Percentiles rank a stretch among this genome's conserved stretches.
Conservation (phyloP, 805 yeast genomes). For the Yamadazyma laniorum region DNA sequence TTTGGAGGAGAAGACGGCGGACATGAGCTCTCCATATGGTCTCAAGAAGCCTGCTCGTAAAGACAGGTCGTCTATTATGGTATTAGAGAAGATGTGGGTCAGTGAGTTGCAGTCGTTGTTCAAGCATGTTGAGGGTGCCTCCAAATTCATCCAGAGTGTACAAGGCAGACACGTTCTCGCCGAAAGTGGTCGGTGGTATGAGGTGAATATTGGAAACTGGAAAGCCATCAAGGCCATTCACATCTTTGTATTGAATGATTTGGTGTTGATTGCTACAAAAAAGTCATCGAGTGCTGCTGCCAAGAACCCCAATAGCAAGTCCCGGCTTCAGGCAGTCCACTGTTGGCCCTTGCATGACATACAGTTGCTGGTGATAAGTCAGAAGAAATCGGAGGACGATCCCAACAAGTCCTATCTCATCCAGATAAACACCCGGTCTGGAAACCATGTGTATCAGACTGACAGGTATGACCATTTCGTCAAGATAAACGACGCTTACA, state of each 20-base stretch:
- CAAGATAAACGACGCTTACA: constrained; percentile 52
- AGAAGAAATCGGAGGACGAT: constrained; percentile 24
- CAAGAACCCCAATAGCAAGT: constrained; percentile 26
- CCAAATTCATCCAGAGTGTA: constrained; percentile 66
- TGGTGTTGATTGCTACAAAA: constrained; percentile 69
- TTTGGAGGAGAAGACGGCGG: constrained; percentile 31
- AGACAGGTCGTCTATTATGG: constrained; percentile 68
- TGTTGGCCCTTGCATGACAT: constrained; percentile 76
- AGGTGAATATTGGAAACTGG: constrained; percentile 80
- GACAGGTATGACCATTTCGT: constrained; percentile 57
- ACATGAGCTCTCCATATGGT: constrained; percentile 18
- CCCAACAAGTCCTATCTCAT: constrained; percentile 35
- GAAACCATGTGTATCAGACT: constrained; percentile 58
- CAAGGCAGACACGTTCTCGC: constrained; percentile 80
- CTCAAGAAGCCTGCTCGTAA: constrained; percentile 19
- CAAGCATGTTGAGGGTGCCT: constrained; percentile 89
- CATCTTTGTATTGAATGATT: constrained; percentile 74
- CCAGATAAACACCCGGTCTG: constrained; percentile 46
- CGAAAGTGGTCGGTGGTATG: constrained; percentile 84
- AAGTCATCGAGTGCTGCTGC: constrained; percentile 29
- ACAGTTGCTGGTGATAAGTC: constrained; percentile 39
- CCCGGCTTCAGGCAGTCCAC: constrained; percentile 62
- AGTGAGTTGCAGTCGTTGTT: constrained; percentile 65
- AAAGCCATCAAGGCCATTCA: constrained; percentile 76
- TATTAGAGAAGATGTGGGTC: constrained; percentile 81